A percentile compares a stretch with the other conserved stretches of the same genome.
phyloP scores from a whole-genome alignment of 306 rosid species.

The Luffa aegyptiaca region DNA sequence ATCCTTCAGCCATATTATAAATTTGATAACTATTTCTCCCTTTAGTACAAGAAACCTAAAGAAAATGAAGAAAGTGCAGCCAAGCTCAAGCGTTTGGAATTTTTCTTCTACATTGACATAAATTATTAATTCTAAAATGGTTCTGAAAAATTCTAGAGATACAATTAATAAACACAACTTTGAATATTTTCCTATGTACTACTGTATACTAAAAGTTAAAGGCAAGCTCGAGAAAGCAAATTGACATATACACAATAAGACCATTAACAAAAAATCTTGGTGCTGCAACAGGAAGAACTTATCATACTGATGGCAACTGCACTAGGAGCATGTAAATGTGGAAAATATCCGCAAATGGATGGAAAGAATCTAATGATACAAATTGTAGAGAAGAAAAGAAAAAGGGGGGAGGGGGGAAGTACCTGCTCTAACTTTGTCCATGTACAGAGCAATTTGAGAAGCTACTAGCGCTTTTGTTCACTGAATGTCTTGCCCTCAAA shows the following conservation, averaged over 20 bases:
- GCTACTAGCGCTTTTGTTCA: conserved; percentile 67
- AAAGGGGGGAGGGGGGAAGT: not conserved
- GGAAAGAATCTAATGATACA: not conserved
- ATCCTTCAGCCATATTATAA: not conserved
- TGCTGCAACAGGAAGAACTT: not conserved
- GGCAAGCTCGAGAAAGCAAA: not conserved
- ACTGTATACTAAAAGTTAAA: not conserved
- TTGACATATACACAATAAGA: not conserved
- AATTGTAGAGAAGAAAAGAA: conserved; percentile 2
- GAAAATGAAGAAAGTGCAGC: not conserved
- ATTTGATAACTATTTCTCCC: not conserved
- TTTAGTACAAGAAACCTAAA: not conserved
- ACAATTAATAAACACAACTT: not conserved
- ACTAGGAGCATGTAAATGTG: not conserved
- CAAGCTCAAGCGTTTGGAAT: not conserved
- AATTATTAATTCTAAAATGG: not conserved
- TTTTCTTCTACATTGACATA: not conserved
- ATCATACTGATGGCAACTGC: not conserved
- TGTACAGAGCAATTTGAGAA: not conserved
- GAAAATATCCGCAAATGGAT: not conserved
- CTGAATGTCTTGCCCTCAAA: conserved; percentile 82
- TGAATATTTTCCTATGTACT: not conserved
- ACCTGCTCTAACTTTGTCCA: conserved; percentile 8
- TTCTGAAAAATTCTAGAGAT: not conserved
- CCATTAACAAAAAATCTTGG: not conserved